Evolutionary conservation across 2,329 filamentous ascomycete genomes (phyloP), one percentile per base, ranked within the genome.

Genomic region (Ilyonectria destructans): DNA sequence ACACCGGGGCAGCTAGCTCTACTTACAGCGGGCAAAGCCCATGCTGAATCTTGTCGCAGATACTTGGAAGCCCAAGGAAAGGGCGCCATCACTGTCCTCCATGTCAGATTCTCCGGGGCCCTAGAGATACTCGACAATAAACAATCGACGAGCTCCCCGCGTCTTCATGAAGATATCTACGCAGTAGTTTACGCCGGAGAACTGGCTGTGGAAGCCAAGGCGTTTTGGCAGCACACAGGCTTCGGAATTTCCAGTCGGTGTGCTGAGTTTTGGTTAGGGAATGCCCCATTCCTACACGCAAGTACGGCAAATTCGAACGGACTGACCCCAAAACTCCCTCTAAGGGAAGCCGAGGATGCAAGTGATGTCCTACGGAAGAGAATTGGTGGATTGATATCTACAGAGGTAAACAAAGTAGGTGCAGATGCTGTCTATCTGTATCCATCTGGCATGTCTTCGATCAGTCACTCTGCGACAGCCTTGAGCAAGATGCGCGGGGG

Each of bases 361-460:
- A 62, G 46, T 2, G 1, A 68, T 8, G 45, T 10, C 1, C 63
- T 79, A 2, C 65, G 61, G 12, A 62, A 58, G 43, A 65, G 68
- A 15, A 74, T 79, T 40, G 71, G 71, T 2, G 45, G 55, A n/a
- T 52, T 76, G 6, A 55, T 73, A 1, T 73, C 74, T 1, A 73
- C 75, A 1, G 71, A 65, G 12, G 43, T 40, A 8, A 59, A 45
- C 35, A 33, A 13, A 12, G n/a, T 74, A 4, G 19, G 19, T 7
- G n/a, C 17, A 6, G 66, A 75, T 2, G 84, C 87, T 69, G 81
- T 89, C 0, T 87, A 82, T 55, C 77, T 89, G 4, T 87, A 85
- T 69, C 81, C 81, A 13, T 84, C 82, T 2, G 87, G 87, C 21
- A 89, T 89, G 87, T 82, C 84, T 2, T 81, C 83, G n/a, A 85